A percentile compares a stretch with the other conserved stretches of the same genome.
Evolutionary conservation across 2,329 filamentous ascomycete genomes (phyloP).

Genomic region (Didymella lethalis): DNA sequence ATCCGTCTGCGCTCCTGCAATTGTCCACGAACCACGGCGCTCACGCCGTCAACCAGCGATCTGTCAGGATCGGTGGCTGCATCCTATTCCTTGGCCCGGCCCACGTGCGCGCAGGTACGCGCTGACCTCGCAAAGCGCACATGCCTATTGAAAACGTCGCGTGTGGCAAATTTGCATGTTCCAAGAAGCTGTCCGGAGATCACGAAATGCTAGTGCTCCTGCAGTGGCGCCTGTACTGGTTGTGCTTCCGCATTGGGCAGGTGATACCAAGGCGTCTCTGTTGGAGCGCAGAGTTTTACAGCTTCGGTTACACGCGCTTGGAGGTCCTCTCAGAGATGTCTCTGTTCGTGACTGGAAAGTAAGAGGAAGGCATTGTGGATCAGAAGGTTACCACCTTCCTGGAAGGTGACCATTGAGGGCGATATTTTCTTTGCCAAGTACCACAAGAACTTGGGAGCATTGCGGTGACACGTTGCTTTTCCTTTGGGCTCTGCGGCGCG

Average conservation of each 20-base stretch:
- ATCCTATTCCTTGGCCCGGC: conserved; percentile 17
- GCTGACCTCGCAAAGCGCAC: background rate
- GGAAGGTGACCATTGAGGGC: background rate
- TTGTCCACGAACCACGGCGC: conserved; percentile 16
- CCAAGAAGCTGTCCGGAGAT: conserved; percentile 12
- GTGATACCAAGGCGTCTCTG: conserved; percentile 3
- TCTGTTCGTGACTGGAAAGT: background rate
- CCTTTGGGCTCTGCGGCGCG: background rate
- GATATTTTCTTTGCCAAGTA: conserved; percentile 5
- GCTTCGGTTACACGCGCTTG: conserved; percentile 19
- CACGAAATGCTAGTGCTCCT: conserved; percentile 15
- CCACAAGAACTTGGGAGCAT: background rate
- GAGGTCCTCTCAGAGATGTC: background rate
- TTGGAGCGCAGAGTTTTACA: conserved; percentile 14
- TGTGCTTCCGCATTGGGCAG: conserved; percentile 13
- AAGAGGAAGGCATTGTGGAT: conserved; percentile 3
- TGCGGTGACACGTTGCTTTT: background rate
- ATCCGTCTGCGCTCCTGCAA: conserved; percentile 4
- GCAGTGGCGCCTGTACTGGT: background rate
- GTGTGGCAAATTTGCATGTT: conserved; percentile 1
- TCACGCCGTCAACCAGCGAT: background rate
- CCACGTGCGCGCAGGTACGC: conserved; percentile 22
- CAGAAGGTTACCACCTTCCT: conserved; percentile 14
- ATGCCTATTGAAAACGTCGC: background rate
- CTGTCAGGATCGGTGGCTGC: conserved; percentile 12